phyloP scores from a whole-genome alignment of 139 green algal genomes.

The Yamagishiella unicocca region DNA sequence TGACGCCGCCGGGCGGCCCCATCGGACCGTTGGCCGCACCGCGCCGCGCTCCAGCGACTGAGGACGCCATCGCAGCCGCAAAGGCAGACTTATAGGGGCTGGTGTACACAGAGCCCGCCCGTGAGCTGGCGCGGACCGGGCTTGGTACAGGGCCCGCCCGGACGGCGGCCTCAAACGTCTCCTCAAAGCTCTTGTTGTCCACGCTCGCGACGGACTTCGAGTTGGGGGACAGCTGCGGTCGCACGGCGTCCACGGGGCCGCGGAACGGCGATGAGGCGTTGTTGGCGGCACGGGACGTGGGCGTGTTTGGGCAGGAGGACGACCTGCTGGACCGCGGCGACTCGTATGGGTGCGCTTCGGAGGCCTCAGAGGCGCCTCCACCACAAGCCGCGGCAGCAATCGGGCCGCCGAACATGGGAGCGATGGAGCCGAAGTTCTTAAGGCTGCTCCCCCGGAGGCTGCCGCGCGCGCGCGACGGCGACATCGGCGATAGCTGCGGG shows the following conservation, averaged over 20 bases:
- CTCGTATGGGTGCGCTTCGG: not conserved
- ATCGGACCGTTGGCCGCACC: too few species aligned
- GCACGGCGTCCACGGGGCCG: not conserved
- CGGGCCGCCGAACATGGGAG: not conserved
- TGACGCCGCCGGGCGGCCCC: too few species aligned
- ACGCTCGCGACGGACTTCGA: not conserved
- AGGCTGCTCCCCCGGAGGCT: not conserved
- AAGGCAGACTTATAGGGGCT: not conserved
- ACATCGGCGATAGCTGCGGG: too few species aligned
- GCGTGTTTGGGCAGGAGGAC: slow-evolving; percentile 17
- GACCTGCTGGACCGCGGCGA: not conserved
- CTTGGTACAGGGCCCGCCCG: not conserved
- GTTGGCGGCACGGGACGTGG: slow-evolving; percentile 12
- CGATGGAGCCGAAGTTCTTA: not conserved
- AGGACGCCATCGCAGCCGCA: not conserved
- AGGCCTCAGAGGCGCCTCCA: not conserved
- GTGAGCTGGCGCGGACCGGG: too few species aligned
- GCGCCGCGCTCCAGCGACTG: not conserved
- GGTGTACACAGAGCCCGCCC: slow-evolving; percentile 2
- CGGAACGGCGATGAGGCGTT: slow-evolving; percentile 32
- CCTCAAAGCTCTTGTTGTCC: slow-evolving; percentile 18
- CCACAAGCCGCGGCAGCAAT: not conserved
- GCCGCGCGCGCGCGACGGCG: too few species aligned
- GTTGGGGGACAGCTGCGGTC: not conserved
- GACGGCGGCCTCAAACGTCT: not conserved